These are phyloP conservation scores for Talaromyces sp. DNA, from an alignment of 2,329 filamentous ascomycete species.

Conservation along the genomic window DNA sequence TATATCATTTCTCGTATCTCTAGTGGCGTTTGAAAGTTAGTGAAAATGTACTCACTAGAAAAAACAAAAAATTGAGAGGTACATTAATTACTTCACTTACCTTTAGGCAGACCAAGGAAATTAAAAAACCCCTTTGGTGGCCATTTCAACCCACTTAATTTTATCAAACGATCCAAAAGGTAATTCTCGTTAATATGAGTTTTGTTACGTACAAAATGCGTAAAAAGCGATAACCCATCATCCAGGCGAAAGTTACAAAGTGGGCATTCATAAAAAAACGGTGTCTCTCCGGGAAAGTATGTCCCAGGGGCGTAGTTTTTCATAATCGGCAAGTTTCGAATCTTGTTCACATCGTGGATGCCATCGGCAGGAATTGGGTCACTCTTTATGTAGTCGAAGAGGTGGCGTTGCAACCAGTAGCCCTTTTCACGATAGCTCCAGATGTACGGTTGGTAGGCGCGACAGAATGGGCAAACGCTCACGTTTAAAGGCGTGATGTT, in stretches of 20 bases:
- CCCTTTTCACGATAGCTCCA: not conserved
- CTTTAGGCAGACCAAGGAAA: not conserved
- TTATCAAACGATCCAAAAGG: not conserved
- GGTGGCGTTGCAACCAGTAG: not conserved
- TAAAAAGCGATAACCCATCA: not conserved
- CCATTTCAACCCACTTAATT: not conserved
- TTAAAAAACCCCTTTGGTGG: not conserved
- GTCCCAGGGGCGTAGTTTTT: not conserved
- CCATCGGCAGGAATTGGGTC: not conserved
- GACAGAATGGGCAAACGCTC: not conserved
- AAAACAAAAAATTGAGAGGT: no score
- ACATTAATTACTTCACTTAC: not conserved
- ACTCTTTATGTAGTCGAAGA: not conserved
- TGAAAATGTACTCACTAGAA: not conserved
- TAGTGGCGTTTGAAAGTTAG: not conserved
- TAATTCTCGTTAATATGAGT: not conserved
- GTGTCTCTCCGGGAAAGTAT: not conserved
- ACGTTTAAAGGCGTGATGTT: not conserved
- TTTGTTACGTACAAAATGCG: no score
- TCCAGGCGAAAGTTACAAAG: not conserved
- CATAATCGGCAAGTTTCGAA: not conserved
- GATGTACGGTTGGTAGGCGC: no score
- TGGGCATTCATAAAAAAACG: not conserved
- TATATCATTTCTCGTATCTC: constrained; percentile 1
- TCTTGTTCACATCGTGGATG: not conserved